Percentiles rank a stretch among this genome's conserved stretches.
Evolutionary conservation across 495 filamentous ascomycete species (phyloP).

Genomic region (Halenospora varia): DNA sequence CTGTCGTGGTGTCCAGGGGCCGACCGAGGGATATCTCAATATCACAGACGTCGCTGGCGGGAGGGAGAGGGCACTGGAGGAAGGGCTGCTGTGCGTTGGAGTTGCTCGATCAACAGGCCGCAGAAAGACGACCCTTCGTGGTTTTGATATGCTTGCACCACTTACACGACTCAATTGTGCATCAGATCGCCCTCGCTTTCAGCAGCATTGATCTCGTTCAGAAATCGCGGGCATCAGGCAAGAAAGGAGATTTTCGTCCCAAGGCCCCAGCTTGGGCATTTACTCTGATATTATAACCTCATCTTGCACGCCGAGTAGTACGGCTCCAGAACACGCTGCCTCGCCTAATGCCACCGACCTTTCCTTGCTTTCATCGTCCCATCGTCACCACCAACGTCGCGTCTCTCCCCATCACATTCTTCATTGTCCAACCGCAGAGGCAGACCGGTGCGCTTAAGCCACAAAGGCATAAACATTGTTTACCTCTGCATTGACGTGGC

Average conservation of each 20-base stretch:
- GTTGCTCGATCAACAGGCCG: background rate
- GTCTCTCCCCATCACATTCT: slow-evolving; percentile 6
- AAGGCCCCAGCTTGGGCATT: background rate
- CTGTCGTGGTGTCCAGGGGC: background rate
- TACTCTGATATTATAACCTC: background rate
- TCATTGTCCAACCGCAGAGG: background rate
- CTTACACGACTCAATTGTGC: background rate
- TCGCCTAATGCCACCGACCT: background rate
- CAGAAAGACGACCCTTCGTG: background rate
- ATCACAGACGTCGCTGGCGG: background rate
- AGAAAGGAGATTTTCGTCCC: background rate
- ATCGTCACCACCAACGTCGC: background rate
- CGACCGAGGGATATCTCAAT: background rate
- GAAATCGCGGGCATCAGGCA: background rate
- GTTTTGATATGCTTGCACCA: background rate
- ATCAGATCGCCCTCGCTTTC: background rate
- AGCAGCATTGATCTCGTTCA: background rate
- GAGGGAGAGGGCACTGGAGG: background rate
- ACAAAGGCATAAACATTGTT: slow-evolving; percentile 26
- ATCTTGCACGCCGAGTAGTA: background rate
- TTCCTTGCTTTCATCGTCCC: background rate
- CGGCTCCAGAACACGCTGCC: no score
- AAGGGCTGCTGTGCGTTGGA: no score
- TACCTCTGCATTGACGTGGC: slow-evolving; percentile 26
- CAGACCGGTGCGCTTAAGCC: slow-evolving; percentile 3